A percentile compares a stretch with the other conserved stretches of the same genome.
Conservation (phyloP, 2,329 filamentous ascomycete species). For the Aspergillus costaricaensis region DNA sequence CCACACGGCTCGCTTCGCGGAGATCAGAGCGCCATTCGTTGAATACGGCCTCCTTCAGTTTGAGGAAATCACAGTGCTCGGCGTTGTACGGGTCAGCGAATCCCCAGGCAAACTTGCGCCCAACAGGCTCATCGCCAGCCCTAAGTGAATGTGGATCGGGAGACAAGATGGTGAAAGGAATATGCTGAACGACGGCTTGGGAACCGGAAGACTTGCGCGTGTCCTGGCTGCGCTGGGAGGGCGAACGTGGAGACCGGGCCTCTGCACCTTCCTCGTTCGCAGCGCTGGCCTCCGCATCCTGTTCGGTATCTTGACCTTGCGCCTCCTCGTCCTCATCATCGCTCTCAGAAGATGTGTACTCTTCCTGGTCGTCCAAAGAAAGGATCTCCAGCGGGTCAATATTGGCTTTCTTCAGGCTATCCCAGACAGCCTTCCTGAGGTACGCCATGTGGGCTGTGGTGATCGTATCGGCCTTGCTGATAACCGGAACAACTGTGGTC, state of each 20-base stretch:
- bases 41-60: constrained; percentile 89
- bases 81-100: constrained; percentile 91
- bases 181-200: constrained; percentile 59
- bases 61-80: constrained; percentile 90
- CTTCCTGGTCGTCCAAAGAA: constrained; percentile 74
- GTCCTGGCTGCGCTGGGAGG: constrained; percentile 43
- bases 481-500: constrained; percentile 92
- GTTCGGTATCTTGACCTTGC: constrained; percentile 34
- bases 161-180: constrained; percentile 90
- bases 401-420: constrained; percentile 79
- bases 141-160: constrained; percentile 80
- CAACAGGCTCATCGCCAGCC: constrained; percentile 55
- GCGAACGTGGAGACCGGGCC: constrained; percentile 30
- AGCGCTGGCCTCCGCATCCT: constrained; percentile 18
- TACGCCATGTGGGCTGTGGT: constrained; percentile 93
- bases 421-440: constrained; percentile 87
- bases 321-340: constrained; percentile 49
- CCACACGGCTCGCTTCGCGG: constrained; percentile 82
- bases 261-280: constrained; percentile 18
- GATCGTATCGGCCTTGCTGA: constrained; percentile 95
- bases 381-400: constrained; percentile 87
- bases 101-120: constrained; percentile 92
- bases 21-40: constrained; percentile 89
- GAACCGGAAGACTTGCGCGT: constrained; percentile 48
- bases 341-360: constrained; percentile 53